A percentile compares a stretch with the other conserved stretches of the same genome.
These are phyloP conservation scores for Allium cepa DNA, from an alignment of 106 monocot species.

Conservation along the genomic window DNA sequence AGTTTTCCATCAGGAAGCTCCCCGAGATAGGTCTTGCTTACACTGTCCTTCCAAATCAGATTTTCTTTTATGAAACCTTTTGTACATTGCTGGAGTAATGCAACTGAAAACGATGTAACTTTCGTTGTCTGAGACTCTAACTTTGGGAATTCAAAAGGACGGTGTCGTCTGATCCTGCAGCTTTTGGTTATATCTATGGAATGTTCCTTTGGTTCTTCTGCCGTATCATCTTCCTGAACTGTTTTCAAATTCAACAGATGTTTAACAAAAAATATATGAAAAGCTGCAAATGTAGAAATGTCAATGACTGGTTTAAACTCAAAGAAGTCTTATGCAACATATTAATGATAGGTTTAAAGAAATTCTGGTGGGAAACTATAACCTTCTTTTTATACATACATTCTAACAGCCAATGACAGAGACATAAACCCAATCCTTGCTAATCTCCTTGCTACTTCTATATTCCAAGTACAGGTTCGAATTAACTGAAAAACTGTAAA, in stretches of 20 bases:
- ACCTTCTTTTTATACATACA: too few relatives aligned
- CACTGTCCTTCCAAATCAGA: conserved; percentile 58
- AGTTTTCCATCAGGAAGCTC: conserved; percentile 69
- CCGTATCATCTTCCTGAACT: background rate
- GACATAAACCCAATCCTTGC: too few relatives aligned
- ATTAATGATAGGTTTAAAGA: too few relatives aligned
- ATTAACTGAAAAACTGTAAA: too few relatives aligned
- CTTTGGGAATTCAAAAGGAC: conserved; percentile 2
- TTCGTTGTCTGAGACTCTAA: background rate
- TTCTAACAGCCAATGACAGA: too few relatives aligned
- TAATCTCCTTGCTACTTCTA: too few relatives aligned
- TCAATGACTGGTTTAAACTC: too few relatives aligned
- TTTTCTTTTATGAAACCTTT: conserved; percentile 80
- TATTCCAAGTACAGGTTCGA: too few relatives aligned
- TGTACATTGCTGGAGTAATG: conserved; percentile 88
- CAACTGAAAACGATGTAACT: conserved; percentile 15
- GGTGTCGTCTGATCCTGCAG: background rate
- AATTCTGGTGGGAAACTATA: too few relatives aligned
- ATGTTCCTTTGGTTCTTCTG: conserved; percentile 6
- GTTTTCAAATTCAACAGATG: too few relatives aligned
- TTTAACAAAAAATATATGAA: background rate
- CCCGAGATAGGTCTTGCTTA: conserved; percentile 67
- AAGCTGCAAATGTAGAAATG: too few relatives aligned
- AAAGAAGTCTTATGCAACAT: too few relatives aligned
- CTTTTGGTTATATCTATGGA: conserved; percentile 2